Percentiles rank a stretch among this genome's conserved stretches.
phyloP scores from a whole-genome alignment of 495 filamentous ascomycete genomes.

The Cladorrhinum samala region DNA sequence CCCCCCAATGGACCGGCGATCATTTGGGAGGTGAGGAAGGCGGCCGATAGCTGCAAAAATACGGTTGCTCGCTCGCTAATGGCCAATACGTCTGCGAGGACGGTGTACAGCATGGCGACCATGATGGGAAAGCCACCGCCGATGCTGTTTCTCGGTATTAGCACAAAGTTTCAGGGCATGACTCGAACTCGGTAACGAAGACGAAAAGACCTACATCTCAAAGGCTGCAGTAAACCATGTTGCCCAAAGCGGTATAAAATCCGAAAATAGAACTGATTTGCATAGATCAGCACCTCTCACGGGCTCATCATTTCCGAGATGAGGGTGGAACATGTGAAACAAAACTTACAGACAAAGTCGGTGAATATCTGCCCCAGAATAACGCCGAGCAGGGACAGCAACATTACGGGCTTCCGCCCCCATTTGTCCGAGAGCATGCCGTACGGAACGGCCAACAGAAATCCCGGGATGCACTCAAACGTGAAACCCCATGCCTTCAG shows the following conservation, averaged over 20 bases:
- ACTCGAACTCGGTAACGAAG: no score
- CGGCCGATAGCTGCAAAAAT: constrained; percentile 27
- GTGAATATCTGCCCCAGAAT: constrained; percentile 8
- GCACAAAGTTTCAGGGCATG: no score
- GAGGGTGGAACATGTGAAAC: no score
- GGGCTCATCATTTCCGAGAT: background rate
- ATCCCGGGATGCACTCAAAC: constrained; percentile 25
- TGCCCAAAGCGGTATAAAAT: constrained; percentile 26
- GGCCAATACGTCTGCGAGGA: constrained; percentile 26
- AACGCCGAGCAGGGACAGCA: constrained; percentile 17
- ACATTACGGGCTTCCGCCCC: constrained; percentile 26
- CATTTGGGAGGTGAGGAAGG: constrained; percentile 21
- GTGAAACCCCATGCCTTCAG: constrained; percentile 25
- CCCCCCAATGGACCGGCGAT: constrained; percentile 22
- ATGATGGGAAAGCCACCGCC: constrained; percentile 24
- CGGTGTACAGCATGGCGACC: constrained; percentile 30
- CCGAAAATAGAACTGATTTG: constrained; percentile 20
- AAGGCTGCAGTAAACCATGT: constrained; percentile 16
- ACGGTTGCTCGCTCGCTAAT: constrained; percentile 19
- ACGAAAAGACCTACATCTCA: no score
- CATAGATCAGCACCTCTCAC: background rate
- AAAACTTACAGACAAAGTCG: constrained; percentile 21
- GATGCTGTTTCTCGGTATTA: constrained; percentile 12
- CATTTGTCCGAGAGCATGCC: constrained; percentile 31
- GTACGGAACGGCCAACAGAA: constrained; percentile 24